Conservation (phyloP, 2,329 filamentous ascomycete species). For the Nothopassalora personata region DNA sequence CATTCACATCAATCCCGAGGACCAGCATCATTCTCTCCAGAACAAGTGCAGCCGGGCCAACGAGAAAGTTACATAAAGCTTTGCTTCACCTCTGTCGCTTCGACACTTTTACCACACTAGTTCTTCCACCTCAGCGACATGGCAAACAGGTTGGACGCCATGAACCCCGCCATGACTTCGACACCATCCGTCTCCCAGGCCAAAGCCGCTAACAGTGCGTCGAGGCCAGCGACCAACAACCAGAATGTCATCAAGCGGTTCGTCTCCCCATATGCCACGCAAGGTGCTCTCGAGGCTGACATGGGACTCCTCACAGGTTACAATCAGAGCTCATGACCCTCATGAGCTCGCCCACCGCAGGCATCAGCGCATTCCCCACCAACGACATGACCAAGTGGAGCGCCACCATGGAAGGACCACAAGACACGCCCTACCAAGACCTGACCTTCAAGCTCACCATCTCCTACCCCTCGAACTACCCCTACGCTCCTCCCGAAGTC, state of each 20-base stretch:
- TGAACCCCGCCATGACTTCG: constrained; percentile 26
- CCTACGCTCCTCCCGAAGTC: constrained; percentile 83
- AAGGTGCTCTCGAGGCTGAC: constrained; percentile 7
- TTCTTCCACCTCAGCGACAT: constrained; percentile 15
- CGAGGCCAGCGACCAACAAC: constrained; percentile 31
- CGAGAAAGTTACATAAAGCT: background rate
- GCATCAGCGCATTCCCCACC: constrained; percentile 90
- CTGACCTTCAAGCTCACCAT: constrained; percentile 90
- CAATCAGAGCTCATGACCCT: constrained; percentile 98
- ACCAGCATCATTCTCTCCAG: background rate
- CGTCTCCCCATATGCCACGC: constrained; percentile 4
- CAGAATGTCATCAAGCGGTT: constrained; percentile 46
- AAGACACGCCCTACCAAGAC: constrained; percentile 83
- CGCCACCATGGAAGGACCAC: constrained; percentile 86
- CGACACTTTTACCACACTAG: background rate
- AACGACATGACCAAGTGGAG: constrained; percentile 91
- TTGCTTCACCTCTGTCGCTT: background rate
- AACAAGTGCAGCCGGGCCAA: background rate
- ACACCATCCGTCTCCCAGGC: constrained; percentile 30
- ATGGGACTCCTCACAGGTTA: constrained; percentile 52
- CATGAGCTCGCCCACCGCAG: constrained; percentile 90
- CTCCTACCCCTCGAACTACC: constrained; percentile 86
- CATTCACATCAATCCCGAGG: background rate
- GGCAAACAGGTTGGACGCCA: constrained; percentile 29
- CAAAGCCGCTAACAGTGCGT: constrained; percentile 22